Evolutionary conservation across 352 stramenopile genomes (phyloP).

Genomic region (Pythium sp.): DNA sequence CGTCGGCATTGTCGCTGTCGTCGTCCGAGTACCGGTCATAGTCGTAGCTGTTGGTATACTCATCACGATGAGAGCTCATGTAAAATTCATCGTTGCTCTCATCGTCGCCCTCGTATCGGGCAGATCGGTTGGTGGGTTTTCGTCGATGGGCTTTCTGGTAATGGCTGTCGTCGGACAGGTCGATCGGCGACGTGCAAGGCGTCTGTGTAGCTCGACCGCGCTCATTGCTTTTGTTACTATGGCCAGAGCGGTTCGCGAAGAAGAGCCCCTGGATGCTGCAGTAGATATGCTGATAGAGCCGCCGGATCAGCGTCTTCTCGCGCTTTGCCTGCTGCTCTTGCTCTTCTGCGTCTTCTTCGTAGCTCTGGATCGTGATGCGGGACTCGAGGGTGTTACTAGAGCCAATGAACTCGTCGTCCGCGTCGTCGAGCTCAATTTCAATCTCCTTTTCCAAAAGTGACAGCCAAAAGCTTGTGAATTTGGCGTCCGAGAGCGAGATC

Average conservation of each 20-base stretch:
- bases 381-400: slow-evolving; percentile 2
- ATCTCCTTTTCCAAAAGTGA: slow-evolving; percentile 55
- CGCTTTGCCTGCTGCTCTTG: slow-evolving; percentile 22
- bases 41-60: not conserved
- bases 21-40: slow-evolving; percentile 2
- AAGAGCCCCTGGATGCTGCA: slow-evolving; percentile 49
- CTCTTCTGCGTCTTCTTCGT: not conserved
- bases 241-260: slow-evolving; percentile 14
- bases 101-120: not conserved
- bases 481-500: slow-evolving; percentile 54
- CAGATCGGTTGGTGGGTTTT: slow-evolving; percentile 12
- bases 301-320: slow-evolving; percentile 32
- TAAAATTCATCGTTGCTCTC: not conserved
- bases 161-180: slow-evolving; percentile 30
- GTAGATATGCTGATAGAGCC: slow-evolving; percentile 53
- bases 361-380: slow-evolving; percentile 12
- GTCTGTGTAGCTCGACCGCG: slow-evolving; percentile 47
- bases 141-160: slow-evolving; percentile 11
- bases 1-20: slow-evolving; percentile 20
- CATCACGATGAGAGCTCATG: not conserved
- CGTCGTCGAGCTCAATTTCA: slow-evolving; percentile 17
- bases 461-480: slow-evolving; percentile 67
- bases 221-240: not conserved
- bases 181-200: slow-evolving; percentile 63
- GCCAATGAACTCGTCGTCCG: slow-evolving; percentile 10